Conservation (phyloP, 2,329 filamentous ascomycete genomes). For the Aspergillus phoenicis region DNA sequence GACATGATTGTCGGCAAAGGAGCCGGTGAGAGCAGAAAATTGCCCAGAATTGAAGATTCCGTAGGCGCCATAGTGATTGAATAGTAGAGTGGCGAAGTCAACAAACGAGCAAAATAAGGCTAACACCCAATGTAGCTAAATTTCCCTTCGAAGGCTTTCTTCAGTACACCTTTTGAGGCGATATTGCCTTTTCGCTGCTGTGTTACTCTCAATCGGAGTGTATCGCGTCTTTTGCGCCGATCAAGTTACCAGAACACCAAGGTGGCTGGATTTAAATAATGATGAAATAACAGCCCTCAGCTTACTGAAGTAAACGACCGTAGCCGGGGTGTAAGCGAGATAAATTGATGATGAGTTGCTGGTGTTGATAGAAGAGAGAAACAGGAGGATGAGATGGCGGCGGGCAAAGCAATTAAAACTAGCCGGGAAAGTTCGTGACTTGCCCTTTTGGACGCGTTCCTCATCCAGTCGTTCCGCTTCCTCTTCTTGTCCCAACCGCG, state of each 20-base stretch:
- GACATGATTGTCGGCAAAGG: conserved; percentile 73
- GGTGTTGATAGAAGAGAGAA: neutral
- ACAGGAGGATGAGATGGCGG: neutral
- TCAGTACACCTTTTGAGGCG: neutral
- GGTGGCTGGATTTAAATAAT: neutral
- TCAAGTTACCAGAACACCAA: neutral
- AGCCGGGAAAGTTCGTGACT: conserved; percentile 15
- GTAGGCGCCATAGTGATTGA: conserved; percentile 66
- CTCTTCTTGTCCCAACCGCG: conserved; percentile 14
- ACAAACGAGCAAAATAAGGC: neutral
- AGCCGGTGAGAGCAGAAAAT: conserved; percentile 77
- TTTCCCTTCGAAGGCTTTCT: too few species aligned
- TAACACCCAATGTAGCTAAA: too few species aligned
- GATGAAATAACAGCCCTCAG: neutral
- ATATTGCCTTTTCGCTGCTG: neutral
- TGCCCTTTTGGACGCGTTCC: conserved; percentile 17
- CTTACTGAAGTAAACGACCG: neutral
- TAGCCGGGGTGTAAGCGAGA: neutral
- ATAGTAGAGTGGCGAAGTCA: neutral
- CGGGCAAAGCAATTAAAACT: conserved; percentile 1
- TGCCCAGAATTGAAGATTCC: conserved; percentile 72
- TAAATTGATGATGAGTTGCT: neutral
- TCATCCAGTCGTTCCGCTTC: conserved; percentile 20
- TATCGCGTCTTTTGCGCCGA: conserved; percentile 2
- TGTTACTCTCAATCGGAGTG: conserved; percentile 7